Conservation (phyloP, 2,329 filamentous ascomycete genomes). For the Drechslerella coelobrocha region DNA sequence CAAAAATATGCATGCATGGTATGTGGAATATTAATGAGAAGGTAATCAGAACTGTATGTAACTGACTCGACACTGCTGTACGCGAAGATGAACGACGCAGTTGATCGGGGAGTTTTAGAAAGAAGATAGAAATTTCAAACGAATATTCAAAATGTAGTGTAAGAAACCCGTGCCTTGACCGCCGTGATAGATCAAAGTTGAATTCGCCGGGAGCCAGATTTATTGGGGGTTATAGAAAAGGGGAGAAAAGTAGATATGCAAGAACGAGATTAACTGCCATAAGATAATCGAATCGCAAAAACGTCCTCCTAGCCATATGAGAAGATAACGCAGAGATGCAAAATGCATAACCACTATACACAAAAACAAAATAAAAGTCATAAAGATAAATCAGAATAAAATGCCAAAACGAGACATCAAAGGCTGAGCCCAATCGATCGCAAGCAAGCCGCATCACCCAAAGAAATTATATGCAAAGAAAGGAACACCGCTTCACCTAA, state of each 20-base stretch:
- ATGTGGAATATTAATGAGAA: conserved; percentile 7
- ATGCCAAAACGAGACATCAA: neutral
- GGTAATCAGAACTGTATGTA: neutral
- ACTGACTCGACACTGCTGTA: conserved; percentile 9
- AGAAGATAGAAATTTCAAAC: too few relatives aligned
- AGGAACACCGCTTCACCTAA: conserved; percentile 40
- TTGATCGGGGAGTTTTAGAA: too few relatives aligned
- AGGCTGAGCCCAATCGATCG: neutral
- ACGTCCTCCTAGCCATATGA: conserved; percentile 30
- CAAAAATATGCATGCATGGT: conserved; percentile 22
- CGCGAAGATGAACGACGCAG: neutral
- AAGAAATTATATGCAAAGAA: conserved; percentile 35
- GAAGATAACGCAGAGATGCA: conserved; percentile 17
- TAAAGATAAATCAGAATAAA: conserved; percentile 1
- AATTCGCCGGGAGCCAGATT: too few relatives aligned
- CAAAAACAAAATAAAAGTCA: conserved; percentile 9
- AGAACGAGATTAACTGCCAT: conserved; percentile 20
- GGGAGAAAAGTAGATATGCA: conserved; percentile 23
- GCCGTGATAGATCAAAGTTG: neutral
- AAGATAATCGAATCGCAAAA: neutral
- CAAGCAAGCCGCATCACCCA: neutral
- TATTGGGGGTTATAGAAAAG: neutral
- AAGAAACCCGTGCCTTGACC: too few relatives aligned
- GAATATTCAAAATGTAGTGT: too few relatives aligned
- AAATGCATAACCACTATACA: conserved; percentile 26